phyloP scores from a whole-genome alignment of 106 monocot species.

The Agapanthus africanus region DNA sequence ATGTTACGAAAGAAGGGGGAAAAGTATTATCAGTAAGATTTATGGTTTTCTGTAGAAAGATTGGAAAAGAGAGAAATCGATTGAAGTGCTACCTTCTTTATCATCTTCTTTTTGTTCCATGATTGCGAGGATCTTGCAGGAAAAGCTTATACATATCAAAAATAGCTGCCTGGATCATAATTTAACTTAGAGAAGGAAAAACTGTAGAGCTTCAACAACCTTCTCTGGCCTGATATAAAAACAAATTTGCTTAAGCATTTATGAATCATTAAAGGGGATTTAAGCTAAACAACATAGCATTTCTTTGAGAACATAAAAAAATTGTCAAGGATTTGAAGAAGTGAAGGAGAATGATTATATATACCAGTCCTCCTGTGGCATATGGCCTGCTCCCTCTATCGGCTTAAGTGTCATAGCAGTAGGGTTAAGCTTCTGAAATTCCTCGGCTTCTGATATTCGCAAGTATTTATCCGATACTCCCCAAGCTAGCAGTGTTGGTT shows the following conservation, averaged over 20 bases:
- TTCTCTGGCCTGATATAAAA: constrained; percentile 80
- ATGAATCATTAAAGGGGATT: constrained; percentile 1
- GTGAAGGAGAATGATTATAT: background rate
- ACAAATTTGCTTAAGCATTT: background rate
- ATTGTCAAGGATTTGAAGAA: background rate
- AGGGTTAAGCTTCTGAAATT: constrained; percentile 69
- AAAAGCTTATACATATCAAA: too few relatives aligned
- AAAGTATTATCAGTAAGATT: too few relatives aligned
- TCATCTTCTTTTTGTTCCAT: too few relatives aligned
- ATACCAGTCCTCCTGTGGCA: constrained; percentile 99
- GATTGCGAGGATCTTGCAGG: too few relatives aligned
- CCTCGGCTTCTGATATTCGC: constrained; percentile 36
- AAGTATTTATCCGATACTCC: constrained; percentile 62
- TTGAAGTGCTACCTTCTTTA: too few relatives aligned
- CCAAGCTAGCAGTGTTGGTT: constrained; percentile 58
- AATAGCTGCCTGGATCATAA: too few relatives aligned
- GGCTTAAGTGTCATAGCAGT: constrained; percentile 38
- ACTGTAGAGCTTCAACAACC: constrained; percentile 68
- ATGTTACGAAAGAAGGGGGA: too few relatives aligned
- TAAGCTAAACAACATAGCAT: background rate
- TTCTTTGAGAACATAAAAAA: background rate
- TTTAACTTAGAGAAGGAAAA: constrained; percentile 15
- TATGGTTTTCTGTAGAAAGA: too few relatives aligned
- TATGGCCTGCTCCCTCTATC: constrained; percentile 95
- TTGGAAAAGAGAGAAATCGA: too few relatives aligned